Evolutionary conservation across 2,329 filamentous ascomycete genomes (phyloP).

Genomic region (Dryadomyces quercivorus): DNA sequence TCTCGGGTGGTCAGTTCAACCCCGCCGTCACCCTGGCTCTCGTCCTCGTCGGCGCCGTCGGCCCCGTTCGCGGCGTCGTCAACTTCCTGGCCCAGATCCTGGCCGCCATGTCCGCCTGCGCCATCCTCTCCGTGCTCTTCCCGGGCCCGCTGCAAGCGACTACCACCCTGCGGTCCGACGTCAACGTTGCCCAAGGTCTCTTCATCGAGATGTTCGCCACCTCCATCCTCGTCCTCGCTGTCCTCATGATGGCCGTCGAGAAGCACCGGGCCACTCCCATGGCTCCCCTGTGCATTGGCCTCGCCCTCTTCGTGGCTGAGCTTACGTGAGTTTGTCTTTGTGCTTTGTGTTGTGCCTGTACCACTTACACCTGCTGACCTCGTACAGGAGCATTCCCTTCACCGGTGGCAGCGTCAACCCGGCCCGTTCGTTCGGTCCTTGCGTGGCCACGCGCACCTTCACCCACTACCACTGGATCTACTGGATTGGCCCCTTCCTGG

Average conservation of each 20-base stretch:
- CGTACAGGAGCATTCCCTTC: constrained; percentile 25
- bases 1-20: constrained; percentile 40
- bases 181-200: constrained; percentile 43
- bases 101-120: constrained; percentile 46
- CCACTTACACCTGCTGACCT: neutral
- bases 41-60: constrained; percentile 43
- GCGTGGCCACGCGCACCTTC: constrained; percentile 27
- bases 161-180: constrained; percentile 40
- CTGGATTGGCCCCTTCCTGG: constrained; percentile 40
- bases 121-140: constrained; percentile 43
- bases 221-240: constrained; percentile 48
- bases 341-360: neutral
- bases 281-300: constrained; percentile 59
- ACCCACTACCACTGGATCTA: constrained; percentile 40
- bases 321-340: constrained; percentile 18
- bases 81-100: constrained; percentile 46
- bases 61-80: constrained; percentile 35
- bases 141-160: constrained; percentile 40
- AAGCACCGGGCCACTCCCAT: constrained; percentile 63
- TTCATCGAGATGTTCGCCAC: constrained; percentile 59
- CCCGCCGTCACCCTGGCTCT: constrained; percentile 43
- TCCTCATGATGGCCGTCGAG: constrained; percentile 59
- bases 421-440: constrained; percentile 37
- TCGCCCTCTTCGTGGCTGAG: constrained; percentile 53
- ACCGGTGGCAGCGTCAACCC: constrained; percentile 38